These are phyloP conservation scores for Gymnopilus dilepis DNA, from an alignment of 768 basidiomycete species.

Conservation along the genomic window DNA sequence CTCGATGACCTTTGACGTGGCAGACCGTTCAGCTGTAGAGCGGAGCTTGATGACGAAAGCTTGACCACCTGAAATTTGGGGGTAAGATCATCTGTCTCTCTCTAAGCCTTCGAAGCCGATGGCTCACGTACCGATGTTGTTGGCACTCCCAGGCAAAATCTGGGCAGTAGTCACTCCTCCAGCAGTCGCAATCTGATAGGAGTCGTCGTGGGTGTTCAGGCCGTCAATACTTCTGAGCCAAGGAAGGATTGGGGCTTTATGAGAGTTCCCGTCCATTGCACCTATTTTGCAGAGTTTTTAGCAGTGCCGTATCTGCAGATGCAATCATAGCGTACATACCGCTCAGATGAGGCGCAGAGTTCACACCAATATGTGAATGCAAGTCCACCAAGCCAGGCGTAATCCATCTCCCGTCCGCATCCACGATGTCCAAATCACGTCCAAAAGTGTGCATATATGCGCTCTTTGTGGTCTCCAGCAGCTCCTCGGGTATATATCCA, in stretches of 20 bases:
- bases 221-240: slow-evolving; percentile 76
- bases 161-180: slow-evolving; percentile 80
- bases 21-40: slow-evolving; percentile 69
- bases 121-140: slow-evolving; percentile 55
- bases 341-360: slow-evolving; percentile 34
- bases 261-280: slow-evolving; percentile 61
- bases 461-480: slow-evolving; percentile 22
- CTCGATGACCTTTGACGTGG: slow-evolving; percentile 73
- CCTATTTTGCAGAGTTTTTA: slow-evolving; percentile 31
- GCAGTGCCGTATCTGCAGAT: neutral
- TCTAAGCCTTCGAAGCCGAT: neutral
- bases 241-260: slow-evolving; percentile 54
- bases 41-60: slow-evolving; percentile 80
- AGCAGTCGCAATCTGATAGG: slow-evolving; percentile 60
- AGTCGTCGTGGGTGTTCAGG: slow-evolving; percentile 74
- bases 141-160: slow-evolving; percentile 72
- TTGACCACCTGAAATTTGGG: slow-evolving; percentile 60
- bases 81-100: neutral
- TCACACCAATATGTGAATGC: slow-evolving; percentile 49
- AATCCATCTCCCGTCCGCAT: slow-evolving; percentile 69
- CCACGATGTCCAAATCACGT: slow-evolving; percentile 43
- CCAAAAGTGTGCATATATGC: neutral
- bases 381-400: slow-evolving; percentile 51
- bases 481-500: slow-evolving; percentile 40
- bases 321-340: slow-evolving; percentile 28